These are phyloP conservation scores for Botrytis sinoallii DNA, from an alignment of 2,329 filamentous ascomycete genomes.

Conservation along the genomic window DNA sequence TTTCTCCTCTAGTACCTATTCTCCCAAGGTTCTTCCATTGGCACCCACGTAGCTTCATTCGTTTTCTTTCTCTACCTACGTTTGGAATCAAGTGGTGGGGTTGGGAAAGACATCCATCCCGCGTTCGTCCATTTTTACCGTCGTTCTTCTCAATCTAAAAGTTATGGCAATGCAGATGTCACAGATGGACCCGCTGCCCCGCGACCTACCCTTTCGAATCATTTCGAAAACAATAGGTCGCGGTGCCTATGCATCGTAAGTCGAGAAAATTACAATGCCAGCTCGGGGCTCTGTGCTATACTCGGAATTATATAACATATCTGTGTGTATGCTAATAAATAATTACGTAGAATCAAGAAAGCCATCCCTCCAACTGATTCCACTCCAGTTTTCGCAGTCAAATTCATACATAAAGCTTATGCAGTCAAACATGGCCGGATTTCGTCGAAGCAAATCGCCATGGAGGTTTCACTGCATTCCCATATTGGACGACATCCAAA, in stretches of 20 bases:
- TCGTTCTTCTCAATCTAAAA: neutral
- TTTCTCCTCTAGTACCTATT: neutral
- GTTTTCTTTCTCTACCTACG: neutral
- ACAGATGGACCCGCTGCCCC: constrained; percentile 82
- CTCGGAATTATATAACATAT: neutral
- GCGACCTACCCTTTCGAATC: constrained; percentile 85
- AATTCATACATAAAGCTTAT: constrained; percentile 97
- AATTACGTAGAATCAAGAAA: constrained; percentile 63
- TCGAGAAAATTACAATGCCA: constrained; percentile 20
- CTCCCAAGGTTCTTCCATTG: neutral
- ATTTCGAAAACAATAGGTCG: constrained; percentile 95
- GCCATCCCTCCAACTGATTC: constrained; percentile 69
- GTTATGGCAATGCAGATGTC: constrained; percentile 58
- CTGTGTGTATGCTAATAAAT: constrained; percentile 23
- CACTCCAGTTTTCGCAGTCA: constrained; percentile 87
- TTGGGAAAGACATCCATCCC: neutral
- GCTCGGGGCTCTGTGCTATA: neutral
- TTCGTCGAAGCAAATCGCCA: constrained; percentile 81
- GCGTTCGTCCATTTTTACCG: neutral
- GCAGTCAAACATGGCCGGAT: constrained; percentile 86
- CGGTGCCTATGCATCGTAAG: constrained; percentile 94
- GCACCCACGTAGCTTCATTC: neutral
- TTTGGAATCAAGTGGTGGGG: neutral
- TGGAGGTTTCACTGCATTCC: constrained; percentile 88
- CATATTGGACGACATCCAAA: constrained; percentile 88